Conservation (phyloP, 164 flowering plant species). For the Kingdonia uniflora region DNA sequence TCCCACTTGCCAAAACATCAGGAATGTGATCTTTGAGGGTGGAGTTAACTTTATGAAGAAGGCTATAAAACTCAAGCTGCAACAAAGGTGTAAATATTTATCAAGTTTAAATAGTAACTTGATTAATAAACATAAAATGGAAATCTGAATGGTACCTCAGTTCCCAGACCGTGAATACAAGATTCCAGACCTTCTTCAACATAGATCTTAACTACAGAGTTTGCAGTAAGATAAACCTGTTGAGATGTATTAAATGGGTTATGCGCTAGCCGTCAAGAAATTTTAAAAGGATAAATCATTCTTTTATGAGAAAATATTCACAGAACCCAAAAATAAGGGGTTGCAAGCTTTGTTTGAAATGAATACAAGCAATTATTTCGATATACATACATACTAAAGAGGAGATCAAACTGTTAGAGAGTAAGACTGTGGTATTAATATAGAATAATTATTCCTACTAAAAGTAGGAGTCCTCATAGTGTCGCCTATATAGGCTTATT, state of each 20-base stretch:
- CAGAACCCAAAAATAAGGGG: too few relatives aligned
- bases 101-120: background rate
- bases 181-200: constrained; percentile 83
- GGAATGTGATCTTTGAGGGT: constrained; percentile 66
- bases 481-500: too few relatives aligned
- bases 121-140: background rate
- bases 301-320: too few relatives aligned
- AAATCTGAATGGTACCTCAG: constrained; percentile 47
- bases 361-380: too few relatives aligned
- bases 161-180: constrained; percentile 63
- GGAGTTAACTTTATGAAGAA: constrained; percentile 36
- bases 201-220: constrained; percentile 61
- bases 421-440: too few relatives aligned
- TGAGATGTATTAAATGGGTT: background rate
- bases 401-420: too few relatives aligned
- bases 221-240: constrained; percentile 71
- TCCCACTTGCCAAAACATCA: constrained; percentile 69
- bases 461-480: too few relatives aligned
- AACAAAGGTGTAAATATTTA: constrained; percentile 8
- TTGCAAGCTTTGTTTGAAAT: too few relatives aligned
- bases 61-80: constrained; percentile 83
- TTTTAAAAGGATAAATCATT: too few relatives aligned
- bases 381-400: background rate
- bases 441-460: too few relatives aligned
- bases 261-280: too few relatives aligned